phyloP scores from a whole-genome alignment of 176 grass and related monocot genomes.

The Rhipidocladum racemiflorum region DNA sequence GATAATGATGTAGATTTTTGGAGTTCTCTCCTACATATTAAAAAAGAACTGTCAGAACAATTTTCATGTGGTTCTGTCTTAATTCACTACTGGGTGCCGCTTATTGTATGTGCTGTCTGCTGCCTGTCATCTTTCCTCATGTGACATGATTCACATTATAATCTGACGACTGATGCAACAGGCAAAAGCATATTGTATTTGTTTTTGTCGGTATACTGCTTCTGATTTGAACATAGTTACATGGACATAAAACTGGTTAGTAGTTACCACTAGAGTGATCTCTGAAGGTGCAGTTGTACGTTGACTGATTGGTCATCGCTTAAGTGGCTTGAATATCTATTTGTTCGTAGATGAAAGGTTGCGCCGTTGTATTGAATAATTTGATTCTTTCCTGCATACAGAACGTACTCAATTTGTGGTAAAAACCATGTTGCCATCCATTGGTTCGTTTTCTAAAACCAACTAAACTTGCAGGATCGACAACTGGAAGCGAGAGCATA shows the following conservation, averaged over 20 bases:
- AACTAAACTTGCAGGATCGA: slow-evolving; percentile 68
- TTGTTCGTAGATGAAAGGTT: neutral
- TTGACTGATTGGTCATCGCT: too few relatives aligned
- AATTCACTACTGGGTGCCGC: neutral
- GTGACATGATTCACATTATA: neutral
- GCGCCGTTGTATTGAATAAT: neutral
- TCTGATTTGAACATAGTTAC: neutral
- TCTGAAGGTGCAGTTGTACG: too few relatives aligned
- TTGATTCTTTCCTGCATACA: neutral
- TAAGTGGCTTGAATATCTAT: too few relatives aligned
- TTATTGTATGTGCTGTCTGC: neutral
- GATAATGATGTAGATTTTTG: neutral
- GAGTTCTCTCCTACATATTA: neutral
- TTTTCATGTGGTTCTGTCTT: neutral
- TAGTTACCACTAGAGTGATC: too few relatives aligned
- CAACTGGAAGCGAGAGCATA: slow-evolving; percentile 97
- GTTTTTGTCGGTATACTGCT: neutral
- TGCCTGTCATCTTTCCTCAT: neutral
- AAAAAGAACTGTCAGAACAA: neutral
- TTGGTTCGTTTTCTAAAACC: neutral
- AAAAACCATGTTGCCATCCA: neutral
- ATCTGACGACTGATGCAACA: neutral
- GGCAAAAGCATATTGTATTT: neutral
- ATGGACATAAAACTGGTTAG: neutral
- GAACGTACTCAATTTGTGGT: neutral